Percentiles rank a stretch among this genome's conserved stretches.
Evolutionary conservation across 257 asterid species (phyloP).

Genomic region (Solanum sitiens): DNA sequence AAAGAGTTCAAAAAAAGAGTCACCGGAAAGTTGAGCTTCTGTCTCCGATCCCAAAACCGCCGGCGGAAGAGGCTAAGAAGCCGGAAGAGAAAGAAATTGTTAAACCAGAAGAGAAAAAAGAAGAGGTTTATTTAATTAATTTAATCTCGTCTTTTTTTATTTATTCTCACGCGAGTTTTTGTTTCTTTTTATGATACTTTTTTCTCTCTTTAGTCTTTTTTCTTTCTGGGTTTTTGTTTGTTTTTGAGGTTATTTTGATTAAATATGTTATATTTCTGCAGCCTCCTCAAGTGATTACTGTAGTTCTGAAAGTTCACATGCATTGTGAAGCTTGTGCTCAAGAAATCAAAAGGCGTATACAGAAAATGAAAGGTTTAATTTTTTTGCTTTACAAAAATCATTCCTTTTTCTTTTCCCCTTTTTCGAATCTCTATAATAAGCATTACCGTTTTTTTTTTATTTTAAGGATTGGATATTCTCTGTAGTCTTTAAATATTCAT

Average conservation of each 20-base stretch:
- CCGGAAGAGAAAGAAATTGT: constrained; percentile 26
- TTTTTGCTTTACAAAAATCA: neutral
- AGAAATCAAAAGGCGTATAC: constrained; percentile 73
- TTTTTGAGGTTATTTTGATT: neutral
- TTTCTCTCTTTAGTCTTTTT: neutral
- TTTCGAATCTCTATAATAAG: constrained; percentile 23
- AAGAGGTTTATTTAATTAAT: constrained; percentile 38
- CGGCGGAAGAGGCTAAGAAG: constrained; percentile 44
- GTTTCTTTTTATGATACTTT: neutral
- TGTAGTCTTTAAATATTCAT: constrained; percentile 13
- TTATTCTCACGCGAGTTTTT: neutral
- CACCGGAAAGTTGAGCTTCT: constrained; percentile 86
- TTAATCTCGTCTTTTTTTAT: neutral
- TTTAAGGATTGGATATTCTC: constrained; percentile 11
- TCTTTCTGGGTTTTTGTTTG: neutral
- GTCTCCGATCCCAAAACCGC: constrained; percentile 59
- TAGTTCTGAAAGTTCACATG: constrained; percentile 75
- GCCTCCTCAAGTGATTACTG: constrained; percentile 42
- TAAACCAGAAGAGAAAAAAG: constrained; percentile 54
- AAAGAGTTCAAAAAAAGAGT: constrained; percentile 78
- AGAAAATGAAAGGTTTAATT: constrained; percentile 57
- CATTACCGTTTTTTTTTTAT: neutral
- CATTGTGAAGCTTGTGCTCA: constrained; percentile 98
- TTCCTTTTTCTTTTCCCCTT: neutral
- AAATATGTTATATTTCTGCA: neutral